Conservation (phyloP, 208 protist species). For the Tetramitus jugosus region DNA sequence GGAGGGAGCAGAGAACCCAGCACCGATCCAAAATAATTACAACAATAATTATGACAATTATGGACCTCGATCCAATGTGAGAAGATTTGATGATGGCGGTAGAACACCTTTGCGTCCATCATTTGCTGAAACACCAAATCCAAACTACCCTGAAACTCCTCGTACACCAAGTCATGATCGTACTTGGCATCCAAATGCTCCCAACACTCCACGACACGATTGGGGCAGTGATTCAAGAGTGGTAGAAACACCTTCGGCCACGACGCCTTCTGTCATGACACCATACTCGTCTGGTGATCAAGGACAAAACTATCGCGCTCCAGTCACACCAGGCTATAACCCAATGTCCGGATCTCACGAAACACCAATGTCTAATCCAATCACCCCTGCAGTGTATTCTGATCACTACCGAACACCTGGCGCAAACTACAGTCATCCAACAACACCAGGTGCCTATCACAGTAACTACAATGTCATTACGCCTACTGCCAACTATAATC, state of each 20-base stretch:
- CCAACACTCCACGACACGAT: constrained; percentile 7
- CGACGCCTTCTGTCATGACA: background rate
- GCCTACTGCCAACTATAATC: background rate
- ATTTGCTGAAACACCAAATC: background rate
- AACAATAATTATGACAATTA: background rate
- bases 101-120: background rate
- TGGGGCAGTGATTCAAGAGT: background rate
- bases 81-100: background rate
- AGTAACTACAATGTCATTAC: background rate
- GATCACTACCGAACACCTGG: background rate
- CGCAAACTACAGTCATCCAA: background rate
- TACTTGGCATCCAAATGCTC: constrained; percentile 11
- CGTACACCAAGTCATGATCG: background rate
- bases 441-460: background rate
- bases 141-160: background rate
- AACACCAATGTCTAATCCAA: no score
- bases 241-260: background rate
- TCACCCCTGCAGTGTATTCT: no score
- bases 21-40: background rate
- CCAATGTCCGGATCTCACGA: no score
- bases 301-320: no score
- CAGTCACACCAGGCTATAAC: no score
- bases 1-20: background rate
- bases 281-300: no score
- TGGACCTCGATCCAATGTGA: background rate